Conservation (phyloP, 371 early-diverging fungal species). For the Apophysomyces trapeziformis region DNA sequence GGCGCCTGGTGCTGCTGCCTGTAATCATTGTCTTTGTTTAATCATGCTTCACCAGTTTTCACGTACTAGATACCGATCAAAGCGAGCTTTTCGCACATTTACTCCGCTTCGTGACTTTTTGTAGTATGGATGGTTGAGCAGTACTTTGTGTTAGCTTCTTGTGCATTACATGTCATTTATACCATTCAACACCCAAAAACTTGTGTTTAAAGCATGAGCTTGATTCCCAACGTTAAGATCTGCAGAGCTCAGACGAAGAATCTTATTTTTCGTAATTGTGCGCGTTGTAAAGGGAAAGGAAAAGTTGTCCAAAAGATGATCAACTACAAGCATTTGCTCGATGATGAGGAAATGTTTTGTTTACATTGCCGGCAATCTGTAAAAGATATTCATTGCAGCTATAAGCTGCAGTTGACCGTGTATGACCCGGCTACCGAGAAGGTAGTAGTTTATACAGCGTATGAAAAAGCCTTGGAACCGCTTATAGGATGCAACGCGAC, state of each 20-base stretch:
- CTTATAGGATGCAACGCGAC: background rate
- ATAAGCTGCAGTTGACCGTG: background rate
- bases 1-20: conserved; percentile 4
- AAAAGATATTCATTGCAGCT: background rate
- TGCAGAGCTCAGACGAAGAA: conserved; percentile 4
- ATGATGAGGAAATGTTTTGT: background rate
- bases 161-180: too few species aligned
- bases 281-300: conserved; percentile 1
- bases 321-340: background rate
- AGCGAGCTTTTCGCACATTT: too few species aligned
- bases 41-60: too few species aligned
- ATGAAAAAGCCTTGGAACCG: background rate
- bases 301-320: background rate
- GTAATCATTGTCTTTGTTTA: too few species aligned
- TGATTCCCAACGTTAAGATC: conserved; percentile 1
- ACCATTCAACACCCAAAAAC: too few species aligned
- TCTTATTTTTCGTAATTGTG: conserved; percentile 3
- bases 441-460: background rate
- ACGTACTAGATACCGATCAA: too few species aligned
- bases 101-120: too few species aligned
- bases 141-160: too few species aligned
- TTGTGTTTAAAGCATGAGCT: background rate
- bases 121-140: too few species aligned
- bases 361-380: background rate
- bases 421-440: conserved; percentile 4